phyloP scores from a whole-genome alignment of 2,329 filamentous ascomycete species.

The Raffaelea ambrosiae region DNA sequence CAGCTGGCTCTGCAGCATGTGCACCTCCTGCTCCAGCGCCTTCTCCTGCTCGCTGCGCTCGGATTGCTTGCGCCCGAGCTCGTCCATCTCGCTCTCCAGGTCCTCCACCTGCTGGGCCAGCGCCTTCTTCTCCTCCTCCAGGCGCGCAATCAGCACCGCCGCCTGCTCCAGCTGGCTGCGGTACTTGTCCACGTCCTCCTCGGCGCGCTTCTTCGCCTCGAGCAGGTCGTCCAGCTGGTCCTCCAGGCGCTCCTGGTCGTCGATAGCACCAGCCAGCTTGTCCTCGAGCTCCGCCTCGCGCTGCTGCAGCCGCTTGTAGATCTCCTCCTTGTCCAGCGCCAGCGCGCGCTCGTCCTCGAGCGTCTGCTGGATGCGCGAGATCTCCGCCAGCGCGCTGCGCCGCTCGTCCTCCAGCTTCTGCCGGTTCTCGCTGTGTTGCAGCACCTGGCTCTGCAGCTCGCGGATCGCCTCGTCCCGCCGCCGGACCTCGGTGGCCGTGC shows the following conservation, averaged over 20 bases:
- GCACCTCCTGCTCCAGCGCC: constrained; percentile 71
- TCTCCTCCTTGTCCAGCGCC: constrained; percentile 95
- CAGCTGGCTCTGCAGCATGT: constrained; percentile 85
- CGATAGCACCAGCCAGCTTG: constrained; percentile 82
- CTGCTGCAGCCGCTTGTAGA: constrained; percentile 89
- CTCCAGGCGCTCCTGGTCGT: constrained; percentile 90
- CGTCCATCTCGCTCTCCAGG: constrained; percentile 62
- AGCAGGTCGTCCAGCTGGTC: constrained; percentile 87
- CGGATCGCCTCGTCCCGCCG: constrained; percentile 90
- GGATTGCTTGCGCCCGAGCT: constrained; percentile 61
- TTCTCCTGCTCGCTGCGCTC: constrained; percentile 70
- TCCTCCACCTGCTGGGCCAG: constrained; percentile 58
- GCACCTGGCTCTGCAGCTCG: constrained; percentile 76
- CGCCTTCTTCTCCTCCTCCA: constrained; percentile 79
- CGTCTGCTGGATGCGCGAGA: constrained; percentile 84
- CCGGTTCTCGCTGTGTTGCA: constrained; percentile 63
- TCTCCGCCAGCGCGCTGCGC: constrained; percentile 75
- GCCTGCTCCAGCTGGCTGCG: constrained; percentile 85
- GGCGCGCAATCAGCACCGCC: constrained; percentile 70
- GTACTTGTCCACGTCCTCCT: constrained; percentile 73
- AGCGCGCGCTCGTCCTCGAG: constrained; percentile 94
- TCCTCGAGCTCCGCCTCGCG: constrained; percentile 90
- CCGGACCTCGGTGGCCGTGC: constrained; percentile 89
- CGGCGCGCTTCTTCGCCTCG: constrained; percentile 78
- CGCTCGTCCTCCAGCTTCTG: constrained; percentile 85